phyloP scores from a whole-genome alignment of 208 protist species.

The Willaertia magna region DNA sequence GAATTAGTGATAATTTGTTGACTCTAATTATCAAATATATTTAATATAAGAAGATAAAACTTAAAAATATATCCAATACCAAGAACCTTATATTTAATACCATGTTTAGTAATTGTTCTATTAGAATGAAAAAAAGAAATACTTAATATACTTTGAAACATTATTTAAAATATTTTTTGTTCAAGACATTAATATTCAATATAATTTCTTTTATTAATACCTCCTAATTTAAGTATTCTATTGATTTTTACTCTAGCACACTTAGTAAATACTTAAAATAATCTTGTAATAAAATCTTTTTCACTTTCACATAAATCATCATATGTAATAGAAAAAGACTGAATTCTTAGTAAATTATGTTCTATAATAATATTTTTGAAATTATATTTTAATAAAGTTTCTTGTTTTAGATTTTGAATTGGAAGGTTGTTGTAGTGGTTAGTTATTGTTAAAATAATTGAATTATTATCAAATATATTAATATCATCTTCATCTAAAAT shows the following conservation, averaged over 20 bases:
- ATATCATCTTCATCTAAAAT: no score
- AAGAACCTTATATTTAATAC: not conserved
- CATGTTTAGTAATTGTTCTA: not conserved
- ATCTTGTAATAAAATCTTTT: not conserved
- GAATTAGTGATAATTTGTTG: not conserved
- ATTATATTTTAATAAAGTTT: no score
- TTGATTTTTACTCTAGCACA: not conserved
- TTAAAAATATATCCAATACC: not conserved
- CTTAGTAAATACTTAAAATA: not conserved
- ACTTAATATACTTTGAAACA: not conserved
- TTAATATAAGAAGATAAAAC: not conserved
- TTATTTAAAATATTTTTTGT: not conserved
- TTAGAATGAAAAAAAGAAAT: not conserved
- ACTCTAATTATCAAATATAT: not conserved
- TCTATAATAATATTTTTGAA: not conserved
- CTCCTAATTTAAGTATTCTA: not conserved
- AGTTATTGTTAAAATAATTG: no score
- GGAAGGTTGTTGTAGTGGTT: not conserved
- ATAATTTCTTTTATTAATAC: not conserved
- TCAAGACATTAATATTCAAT: not conserved
- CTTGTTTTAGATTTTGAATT: not conserved
- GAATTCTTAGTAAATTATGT: not conserved
- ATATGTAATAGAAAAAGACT: not conserved
- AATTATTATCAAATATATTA: no score
- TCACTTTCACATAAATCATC: not conserved